Evolutionary conservation across 495 filamentous ascomycete species (phyloP).

Genomic region (Podospora appendiculata): DNA sequence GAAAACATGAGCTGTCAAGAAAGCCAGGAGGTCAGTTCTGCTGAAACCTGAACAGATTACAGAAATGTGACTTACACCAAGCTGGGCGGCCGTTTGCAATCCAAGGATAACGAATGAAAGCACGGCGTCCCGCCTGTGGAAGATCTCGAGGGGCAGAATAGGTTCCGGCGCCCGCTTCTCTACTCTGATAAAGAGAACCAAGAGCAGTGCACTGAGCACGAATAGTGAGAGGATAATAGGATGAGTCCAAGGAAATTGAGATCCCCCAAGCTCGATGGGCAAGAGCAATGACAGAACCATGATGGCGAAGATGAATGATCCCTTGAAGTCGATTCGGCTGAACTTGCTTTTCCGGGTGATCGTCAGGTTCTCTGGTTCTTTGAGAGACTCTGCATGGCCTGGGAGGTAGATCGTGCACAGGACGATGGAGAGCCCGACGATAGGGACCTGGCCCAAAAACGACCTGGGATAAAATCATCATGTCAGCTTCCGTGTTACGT

Average conservation of each 20-base stretch:
- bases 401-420: constrained; percentile 39
- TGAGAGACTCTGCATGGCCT: neutral
- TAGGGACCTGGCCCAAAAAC: constrained; percentile 52
- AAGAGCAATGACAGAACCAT: constrained; percentile 43
- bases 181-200: constrained; percentile 40
- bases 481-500: neutral
- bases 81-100: constrained; percentile 50
- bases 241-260: constrained; percentile 48
- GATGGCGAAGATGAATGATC: constrained; percentile 40
- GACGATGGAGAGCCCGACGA: constrained; percentile 47
- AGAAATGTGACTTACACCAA: constrained; percentile 32
- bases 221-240: constrained; percentile 34
- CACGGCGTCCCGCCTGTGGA: constrained; percentile 47
- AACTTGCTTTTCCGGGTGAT: constrained; percentile 19
- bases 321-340: constrained; percentile 53
- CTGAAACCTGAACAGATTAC: too few relatives aligned
- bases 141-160: constrained; percentile 52
- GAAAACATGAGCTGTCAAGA: constrained; percentile 40
- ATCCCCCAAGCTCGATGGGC: constrained; percentile 53
- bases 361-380: neutral
- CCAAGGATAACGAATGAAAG: constrained; percentile 45
- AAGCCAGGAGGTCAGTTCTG: too few relatives aligned
- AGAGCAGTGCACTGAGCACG: constrained; percentile 20
- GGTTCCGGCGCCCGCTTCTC: constrained; percentile 52
- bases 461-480: constrained; percentile 33